Evolutionary conservation across 2,329 filamentous ascomycete species (phyloP).

Genomic region (Fusarium multiceps): DNA sequence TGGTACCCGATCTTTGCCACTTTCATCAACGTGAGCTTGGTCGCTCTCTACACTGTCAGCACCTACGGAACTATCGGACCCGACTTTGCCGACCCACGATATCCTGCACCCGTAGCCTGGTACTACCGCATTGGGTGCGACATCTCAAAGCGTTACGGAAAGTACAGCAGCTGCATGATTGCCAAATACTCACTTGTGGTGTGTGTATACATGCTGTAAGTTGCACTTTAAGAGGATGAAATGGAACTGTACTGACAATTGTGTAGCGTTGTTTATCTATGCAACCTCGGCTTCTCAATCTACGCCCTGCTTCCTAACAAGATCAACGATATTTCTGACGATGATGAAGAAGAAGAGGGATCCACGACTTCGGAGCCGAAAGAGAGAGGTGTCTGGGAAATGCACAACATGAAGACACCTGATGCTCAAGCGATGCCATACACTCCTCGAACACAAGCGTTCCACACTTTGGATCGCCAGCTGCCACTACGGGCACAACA

Average conservation of each 20-base stretch:
- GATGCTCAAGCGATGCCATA: slow-evolving; percentile 57
- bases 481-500: slow-evolving; percentile 61
- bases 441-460: slow-evolving; percentile 75
- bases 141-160: slow-evolving; percentile 65
- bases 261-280: slow-evolving; percentile 67
- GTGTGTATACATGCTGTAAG: slow-evolving; percentile 75
- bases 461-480: slow-evolving; percentile 70
- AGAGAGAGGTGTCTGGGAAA: slow-evolving; percentile 65
- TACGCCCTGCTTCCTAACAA: slow-evolving; percentile 69
- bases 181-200: slow-evolving; percentile 75
- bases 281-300: slow-evolving; percentile 68
- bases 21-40: slow-evolving; percentile 66
- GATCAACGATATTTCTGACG: slow-evolving; percentile 59
- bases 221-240: slow-evolving; percentile 29
- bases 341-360: slow-evolving; percentile 57
- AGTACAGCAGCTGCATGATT: slow-evolving; percentile 71
- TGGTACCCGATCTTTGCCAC: slow-evolving; percentile 75
- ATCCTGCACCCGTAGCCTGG: slow-evolving; percentile 75
- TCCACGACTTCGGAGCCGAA: slow-evolving; percentile 51
- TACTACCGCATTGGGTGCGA: slow-evolving; percentile 78
- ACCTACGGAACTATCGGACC: slow-evolving; percentile 78
- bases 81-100: slow-evolving; percentile 74
- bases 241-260: not conserved
- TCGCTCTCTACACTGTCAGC: slow-evolving; percentile 72
- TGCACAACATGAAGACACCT: slow-evolving; percentile 61